These are phyloP conservation scores for Sclerotinia minor DNA, from an alignment of 2,329 filamentous ascomycete species.

Conservation along the genomic window DNA sequence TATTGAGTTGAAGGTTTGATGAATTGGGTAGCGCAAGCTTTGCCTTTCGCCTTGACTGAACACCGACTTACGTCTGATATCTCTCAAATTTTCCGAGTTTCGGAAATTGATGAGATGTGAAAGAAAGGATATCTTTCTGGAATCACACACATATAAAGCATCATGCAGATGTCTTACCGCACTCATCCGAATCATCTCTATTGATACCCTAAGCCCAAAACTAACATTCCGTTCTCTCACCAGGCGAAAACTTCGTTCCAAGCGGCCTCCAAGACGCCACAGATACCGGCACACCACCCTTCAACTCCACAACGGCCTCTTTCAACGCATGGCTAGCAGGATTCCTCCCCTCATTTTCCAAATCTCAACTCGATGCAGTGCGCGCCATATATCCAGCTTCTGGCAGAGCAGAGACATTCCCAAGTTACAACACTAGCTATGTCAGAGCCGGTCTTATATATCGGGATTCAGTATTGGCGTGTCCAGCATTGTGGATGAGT, in stretches of 20 bases:
- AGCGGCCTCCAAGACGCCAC: conserved; percentile 46
- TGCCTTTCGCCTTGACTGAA: accelerated
- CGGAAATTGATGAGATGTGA: not conserved
- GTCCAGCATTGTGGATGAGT: conserved; percentile 58
- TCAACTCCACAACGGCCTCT: conserved; percentile 51
- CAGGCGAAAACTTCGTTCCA: conserved; percentile 61
- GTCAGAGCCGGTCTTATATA: conserved; percentile 57
- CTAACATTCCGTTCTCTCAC: no score
- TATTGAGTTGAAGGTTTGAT: not conserved
- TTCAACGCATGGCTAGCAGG: conserved; percentile 56
- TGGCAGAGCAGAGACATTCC: conserved; percentile 49
- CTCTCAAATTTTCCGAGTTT: not conserved
- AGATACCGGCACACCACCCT: conserved; percentile 44
- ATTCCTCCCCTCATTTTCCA: conserved; percentile 52
- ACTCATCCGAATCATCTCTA: not conserved
- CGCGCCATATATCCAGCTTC: conserved; percentile 50
- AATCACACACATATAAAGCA: not conserved
- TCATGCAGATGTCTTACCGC: not conserved
- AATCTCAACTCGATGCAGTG: conserved; percentile 45
- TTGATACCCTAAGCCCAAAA: not conserved
- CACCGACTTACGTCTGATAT: not conserved
- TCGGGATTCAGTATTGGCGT: conserved; percentile 58
- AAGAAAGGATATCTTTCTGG: not conserved
- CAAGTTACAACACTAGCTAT: conserved; percentile 51
- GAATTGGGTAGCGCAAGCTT: not conserved